Percentiles rank a stretch among this genome's conserved stretches.
Evolutionary conservation across 2,329 filamentous ascomycete genomes (phyloP).

Genomic region (Penicillium sp.): DNA sequence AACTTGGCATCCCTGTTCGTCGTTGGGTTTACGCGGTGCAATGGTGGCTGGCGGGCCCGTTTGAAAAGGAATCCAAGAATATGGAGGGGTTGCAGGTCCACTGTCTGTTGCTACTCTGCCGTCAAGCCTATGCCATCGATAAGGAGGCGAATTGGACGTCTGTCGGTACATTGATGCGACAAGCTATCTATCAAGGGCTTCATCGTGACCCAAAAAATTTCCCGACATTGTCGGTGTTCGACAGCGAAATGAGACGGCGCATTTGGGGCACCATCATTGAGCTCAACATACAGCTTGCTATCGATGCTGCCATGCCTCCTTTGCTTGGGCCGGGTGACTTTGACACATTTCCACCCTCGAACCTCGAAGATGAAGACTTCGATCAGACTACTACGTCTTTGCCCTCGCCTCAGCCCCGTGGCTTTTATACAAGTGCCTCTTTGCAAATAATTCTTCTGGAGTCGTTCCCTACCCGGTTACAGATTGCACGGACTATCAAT

Average conservation of each 20-base stretch:
- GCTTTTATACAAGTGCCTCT: slow-evolving; percentile 17
- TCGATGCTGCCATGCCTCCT: slow-evolving; percentile 25
- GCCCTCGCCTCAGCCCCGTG: slow-evolving; percentile 7
- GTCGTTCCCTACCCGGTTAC: slow-evolving; percentile 16
- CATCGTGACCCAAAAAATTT: slow-evolving; percentile 36
- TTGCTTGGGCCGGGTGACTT: slow-evolving; percentile 18
- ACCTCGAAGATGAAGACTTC: slow-evolving; percentile 24
- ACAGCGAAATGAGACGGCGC: slow-evolving; percentile 34
- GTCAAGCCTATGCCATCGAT: slow-evolving; percentile 35
- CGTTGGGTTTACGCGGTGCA: slow-evolving; percentile 40
- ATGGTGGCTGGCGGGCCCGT: slow-evolving; percentile 41
- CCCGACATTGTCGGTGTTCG: slow-evolving; percentile 18
- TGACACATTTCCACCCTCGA: slow-evolving; percentile 21
- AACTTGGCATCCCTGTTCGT: slow-evolving; percentile 13
- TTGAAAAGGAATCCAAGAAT: slow-evolving; percentile 33
- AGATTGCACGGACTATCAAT: slow-evolving; percentile 18
- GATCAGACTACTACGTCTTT: slow-evolving; percentile 6
- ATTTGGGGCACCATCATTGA: slow-evolving; percentile 37
- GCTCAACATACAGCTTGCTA: slow-evolving; percentile 30
- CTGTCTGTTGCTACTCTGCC: slow-evolving; percentile 39
- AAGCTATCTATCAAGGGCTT: slow-evolving; percentile 38
- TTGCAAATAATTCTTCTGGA: slow-evolving; percentile 18
- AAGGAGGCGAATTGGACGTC: slow-evolving; percentile 41
- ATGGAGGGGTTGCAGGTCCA: slow-evolving; percentile 40
- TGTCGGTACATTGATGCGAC: slow-evolving; percentile 34